A percentile compares a stretch with the other conserved stretches of the same genome.
These are phyloP conservation scores for Ziziphus jujuba DNA, from an alignment of 306 rosid species.

Conservation along the genomic window DNA sequence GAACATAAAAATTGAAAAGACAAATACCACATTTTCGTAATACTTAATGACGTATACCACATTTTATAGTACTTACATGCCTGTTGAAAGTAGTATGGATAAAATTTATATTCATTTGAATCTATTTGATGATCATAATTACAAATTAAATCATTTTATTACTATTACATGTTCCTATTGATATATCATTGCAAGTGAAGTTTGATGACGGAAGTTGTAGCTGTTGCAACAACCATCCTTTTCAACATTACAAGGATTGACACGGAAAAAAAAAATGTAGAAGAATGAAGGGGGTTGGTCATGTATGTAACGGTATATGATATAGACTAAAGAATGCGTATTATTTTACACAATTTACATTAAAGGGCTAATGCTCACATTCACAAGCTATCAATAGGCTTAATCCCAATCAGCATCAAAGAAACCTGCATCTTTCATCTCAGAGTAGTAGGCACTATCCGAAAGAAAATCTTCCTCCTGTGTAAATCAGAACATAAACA, in stretches of 20 bases:
- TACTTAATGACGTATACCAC: neutral
- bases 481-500: slow-evolving; percentile 2
- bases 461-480: slow-evolving; percentile 78
- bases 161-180: too few relatives aligned
- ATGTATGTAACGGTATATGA: too few relatives aligned
- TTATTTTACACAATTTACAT: neutral
- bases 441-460: slow-evolving; percentile 73
- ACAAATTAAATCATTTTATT: too few relatives aligned
- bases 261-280: too few relatives aligned
- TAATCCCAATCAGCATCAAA: slow-evolving; percentile 85
- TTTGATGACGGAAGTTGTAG: too few relatives aligned
- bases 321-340: too few relatives aligned
- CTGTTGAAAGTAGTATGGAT: neutral
- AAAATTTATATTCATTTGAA: too few relatives aligned
- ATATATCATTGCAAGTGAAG: too few relatives aligned
- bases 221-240: too few relatives aligned
- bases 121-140: too few relatives aligned
- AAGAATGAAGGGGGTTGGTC: too few relatives aligned
- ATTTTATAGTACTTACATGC: neutral
- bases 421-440: slow-evolving; percentile 93
- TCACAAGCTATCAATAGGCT: slow-evolving; percentile 23
- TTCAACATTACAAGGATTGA: too few relatives aligned
- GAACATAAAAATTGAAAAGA: neutral
- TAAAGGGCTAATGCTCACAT: neutral
- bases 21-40: neutral